A percentile compares a stretch with the other conserved stretches of the same genome.
Conservation (phyloP, 768 basidiomycete species). For the Xerocomellus dryophilus region DNA sequence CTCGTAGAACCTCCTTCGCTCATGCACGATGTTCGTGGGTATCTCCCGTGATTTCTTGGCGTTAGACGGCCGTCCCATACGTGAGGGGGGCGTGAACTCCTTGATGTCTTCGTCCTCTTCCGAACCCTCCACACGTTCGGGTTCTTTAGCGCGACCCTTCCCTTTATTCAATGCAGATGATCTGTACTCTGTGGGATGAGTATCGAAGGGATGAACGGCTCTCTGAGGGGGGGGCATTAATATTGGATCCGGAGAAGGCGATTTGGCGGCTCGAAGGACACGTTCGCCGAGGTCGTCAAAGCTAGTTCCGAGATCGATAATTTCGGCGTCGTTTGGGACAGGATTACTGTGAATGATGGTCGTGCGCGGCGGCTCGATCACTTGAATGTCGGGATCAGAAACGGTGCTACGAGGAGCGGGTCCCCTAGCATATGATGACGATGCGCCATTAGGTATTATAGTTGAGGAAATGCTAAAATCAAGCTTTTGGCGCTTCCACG, state of each 20-base stretch:
- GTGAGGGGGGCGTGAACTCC: constrained; percentile 12
- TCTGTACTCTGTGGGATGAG: constrained; percentile 11
- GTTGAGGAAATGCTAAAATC: constrained; percentile 1
- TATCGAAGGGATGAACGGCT: constrained; percentile 22
- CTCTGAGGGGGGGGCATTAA: too few species aligned
- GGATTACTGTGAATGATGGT: background rate
- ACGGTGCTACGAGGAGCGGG: background rate
- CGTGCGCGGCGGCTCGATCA: constrained; percentile 3
- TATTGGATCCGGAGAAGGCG: constrained; percentile 29
- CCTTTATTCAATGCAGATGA: constrained; percentile 16
- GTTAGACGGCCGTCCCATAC: background rate
- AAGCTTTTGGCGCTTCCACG: constrained; percentile 24
- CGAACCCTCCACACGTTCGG: constrained; percentile 17
- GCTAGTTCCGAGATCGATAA: constrained; percentile 14
- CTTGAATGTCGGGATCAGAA: constrained; percentile 26
- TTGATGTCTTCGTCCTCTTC: constrained; percentile 26
- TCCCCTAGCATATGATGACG: constrained; percentile 1
- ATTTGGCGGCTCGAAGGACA: constrained; percentile 10
- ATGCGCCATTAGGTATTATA: background rate
- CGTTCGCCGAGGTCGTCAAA: constrained; percentile 25
- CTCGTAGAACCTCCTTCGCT: constrained; percentile 13
- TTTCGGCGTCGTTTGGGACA: constrained; percentile 16
- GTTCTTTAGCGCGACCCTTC: constrained; percentile 20
- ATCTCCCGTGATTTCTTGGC: constrained; percentile 10
- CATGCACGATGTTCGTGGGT: constrained; percentile 17